These are phyloP conservation scores for Fusarium torreyae DNA, from an alignment of 2,329 filamentous ascomycete genomes.

Conservation along the genomic window DNA sequence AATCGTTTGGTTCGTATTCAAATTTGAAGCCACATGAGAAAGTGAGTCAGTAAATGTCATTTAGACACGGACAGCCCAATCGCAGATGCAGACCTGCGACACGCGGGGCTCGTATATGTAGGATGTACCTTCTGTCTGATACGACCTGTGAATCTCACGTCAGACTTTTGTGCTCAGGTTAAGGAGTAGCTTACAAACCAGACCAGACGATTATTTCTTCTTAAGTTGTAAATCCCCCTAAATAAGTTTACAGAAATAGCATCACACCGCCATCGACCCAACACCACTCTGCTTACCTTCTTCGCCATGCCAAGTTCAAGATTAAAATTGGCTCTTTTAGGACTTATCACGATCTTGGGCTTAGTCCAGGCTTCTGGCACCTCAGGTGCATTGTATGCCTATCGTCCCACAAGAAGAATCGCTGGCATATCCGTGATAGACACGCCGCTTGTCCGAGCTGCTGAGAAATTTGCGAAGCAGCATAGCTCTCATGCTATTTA, in stretches of 20 bases:
- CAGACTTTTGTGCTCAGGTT: background rate
- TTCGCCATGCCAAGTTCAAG: background rate
- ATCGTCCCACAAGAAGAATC: background rate
- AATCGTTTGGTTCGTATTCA: no score
- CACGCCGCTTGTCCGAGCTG: constrained; percentile 15
- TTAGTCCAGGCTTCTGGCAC: background rate
- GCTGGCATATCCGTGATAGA: constrained; percentile 16
- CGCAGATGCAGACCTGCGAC: background rate
- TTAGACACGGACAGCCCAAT: background rate
- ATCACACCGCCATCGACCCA: background rate
- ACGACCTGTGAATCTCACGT: background rate
- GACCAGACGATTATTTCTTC: background rate
- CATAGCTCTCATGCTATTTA: constrained; percentile 23
- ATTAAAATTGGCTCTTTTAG: background rate
- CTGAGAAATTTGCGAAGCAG: background rate
- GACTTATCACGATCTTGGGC: background rate
- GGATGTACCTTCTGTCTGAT: no score
- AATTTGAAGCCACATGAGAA: background rate
- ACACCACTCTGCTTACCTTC: background rate
- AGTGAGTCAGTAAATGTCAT: background rate
- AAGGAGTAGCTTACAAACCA: background rate
- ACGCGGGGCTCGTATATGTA: background rate
- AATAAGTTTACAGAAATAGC: background rate
- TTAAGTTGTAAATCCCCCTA: background rate
- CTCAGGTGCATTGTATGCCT: accelerated